Evolutionary conservation across 2,329 filamentous ascomycete genomes (phyloP).

Genomic region (Geosmithia flava): DNA sequence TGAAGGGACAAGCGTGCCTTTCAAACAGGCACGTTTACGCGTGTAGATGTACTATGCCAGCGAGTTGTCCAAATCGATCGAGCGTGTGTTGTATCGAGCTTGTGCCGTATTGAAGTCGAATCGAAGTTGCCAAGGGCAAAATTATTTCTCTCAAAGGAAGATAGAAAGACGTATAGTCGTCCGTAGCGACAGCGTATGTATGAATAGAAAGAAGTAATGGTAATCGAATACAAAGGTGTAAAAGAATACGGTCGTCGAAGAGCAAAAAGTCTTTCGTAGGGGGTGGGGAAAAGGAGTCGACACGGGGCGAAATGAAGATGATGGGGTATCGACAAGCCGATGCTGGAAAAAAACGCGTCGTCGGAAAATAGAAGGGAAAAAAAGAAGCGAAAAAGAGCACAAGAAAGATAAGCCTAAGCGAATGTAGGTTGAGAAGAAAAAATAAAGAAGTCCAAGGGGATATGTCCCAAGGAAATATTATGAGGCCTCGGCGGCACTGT

Average conservation of each 20-base stretch:
- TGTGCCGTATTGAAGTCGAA: background rate
- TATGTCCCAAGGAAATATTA: background rate
- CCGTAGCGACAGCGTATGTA: background rate
- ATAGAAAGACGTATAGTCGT: background rate
- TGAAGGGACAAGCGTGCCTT: constrained; percentile 50
- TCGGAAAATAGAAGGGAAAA: background rate
- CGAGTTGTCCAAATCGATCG: background rate
- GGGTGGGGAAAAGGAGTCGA: background rate
- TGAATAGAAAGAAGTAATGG: background rate
- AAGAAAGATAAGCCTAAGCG: background rate
- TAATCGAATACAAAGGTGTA: background rate
- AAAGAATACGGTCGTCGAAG: background rate
- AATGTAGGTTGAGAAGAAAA: background rate
- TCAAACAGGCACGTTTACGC: constrained; percentile 27
- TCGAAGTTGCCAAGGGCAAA: too few relatives aligned
- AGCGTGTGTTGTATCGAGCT: background rate
- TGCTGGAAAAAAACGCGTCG: background rate
- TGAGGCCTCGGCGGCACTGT: background rate
- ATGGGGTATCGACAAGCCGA: background rate
- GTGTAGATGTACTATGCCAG: background rate
- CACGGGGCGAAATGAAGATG: background rate
- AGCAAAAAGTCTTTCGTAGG: background rate
- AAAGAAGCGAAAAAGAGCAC: background rate
- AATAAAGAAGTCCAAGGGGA: background rate
- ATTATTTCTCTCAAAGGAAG: background rate